Evolutionary conservation across 345 rosid genomes (phyloP).

Genomic region (Salix suchowensis): DNA sequence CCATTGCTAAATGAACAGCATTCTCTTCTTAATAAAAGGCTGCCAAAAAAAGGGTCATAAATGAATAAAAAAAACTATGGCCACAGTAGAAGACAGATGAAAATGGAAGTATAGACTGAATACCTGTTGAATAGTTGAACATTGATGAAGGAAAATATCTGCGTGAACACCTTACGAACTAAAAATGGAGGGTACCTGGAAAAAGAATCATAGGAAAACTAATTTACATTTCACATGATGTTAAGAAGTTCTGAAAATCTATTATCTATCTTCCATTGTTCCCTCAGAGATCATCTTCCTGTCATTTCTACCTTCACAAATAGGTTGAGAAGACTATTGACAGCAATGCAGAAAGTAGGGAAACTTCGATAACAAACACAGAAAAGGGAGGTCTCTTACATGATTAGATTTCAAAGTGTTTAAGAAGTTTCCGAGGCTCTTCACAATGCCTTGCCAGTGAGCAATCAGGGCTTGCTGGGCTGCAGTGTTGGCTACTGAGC

Average conservation of each 20-base stretch:
- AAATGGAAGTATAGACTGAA: neutral
- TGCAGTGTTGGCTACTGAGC: conserved; percentile 67
- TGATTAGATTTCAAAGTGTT: conserved; percentile 68
- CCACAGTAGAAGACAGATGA: neutral
- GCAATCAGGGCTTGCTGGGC: conserved; percentile 91
- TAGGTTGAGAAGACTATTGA: neutral
- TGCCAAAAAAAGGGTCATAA: conserved; percentile 18
- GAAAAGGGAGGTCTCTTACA: conserved; percentile 34
- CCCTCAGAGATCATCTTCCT: neutral
- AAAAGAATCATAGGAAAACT: neutral
- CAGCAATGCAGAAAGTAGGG: neutral
- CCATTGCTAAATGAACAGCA: conserved; percentile 97
- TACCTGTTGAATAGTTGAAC: conserved; percentile 97
- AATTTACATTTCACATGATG: neutral
- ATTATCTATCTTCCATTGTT: neutral
- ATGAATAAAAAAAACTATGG: neutral
- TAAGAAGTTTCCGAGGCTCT: conserved; percentile 85
- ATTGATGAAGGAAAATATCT: conserved; percentile 92
- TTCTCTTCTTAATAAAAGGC: conserved; percentile 81
- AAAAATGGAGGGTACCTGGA: conserved; percentile 90
- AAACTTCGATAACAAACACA: neutral
- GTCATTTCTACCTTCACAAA: neutral
- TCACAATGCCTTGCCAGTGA: conserved; percentile 96
- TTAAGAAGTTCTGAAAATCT: neutral
- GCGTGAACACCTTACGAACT: conserved; percentile 90